phyloP scores from a whole-genome alignment of 177 flowering plant genomes.

The Vitis hybrid region DNA sequence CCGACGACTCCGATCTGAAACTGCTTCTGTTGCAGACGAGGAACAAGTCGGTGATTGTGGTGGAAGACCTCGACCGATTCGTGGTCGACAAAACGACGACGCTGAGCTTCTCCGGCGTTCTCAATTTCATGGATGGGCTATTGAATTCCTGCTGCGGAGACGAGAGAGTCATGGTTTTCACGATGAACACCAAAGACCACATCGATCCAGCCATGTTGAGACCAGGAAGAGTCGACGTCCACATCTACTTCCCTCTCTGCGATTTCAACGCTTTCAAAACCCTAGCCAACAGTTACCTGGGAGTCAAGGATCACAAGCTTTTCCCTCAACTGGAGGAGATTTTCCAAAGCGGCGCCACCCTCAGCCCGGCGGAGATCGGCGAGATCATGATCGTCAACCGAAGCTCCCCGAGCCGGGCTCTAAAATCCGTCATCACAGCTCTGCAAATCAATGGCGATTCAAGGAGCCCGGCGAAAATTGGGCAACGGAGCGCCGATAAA shows the following conservation, averaged over 20 bases:
- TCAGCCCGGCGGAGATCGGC: conserved; percentile 86
- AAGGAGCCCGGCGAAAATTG: conserved; percentile 14
- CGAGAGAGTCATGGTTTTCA: conserved; percentile 86
- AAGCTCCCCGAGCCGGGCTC: conserved; percentile 81
- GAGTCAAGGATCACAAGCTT: conserved; percentile 83
- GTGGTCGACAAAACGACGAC: conserved; percentile 38
- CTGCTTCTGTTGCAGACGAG: conserved; percentile 53
- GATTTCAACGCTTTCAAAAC: conserved; percentile 74
- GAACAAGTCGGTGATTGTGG: conserved; percentile 55
- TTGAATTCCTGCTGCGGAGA: conserved; percentile 66
- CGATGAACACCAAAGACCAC: conserved; percentile 60
- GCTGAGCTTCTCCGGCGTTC: conserved; percentile 51
- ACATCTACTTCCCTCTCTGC: conserved; percentile 76
- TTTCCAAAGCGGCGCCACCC: conserved; percentile 57
- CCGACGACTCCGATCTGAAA: conserved; percentile 66
- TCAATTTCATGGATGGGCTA: conserved; percentile 84
- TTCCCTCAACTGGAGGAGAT: conserved; percentile 84
- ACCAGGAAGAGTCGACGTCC: conserved; percentile 87
- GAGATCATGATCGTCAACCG: conserved; percentile 87
- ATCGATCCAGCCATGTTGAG: conserved; percentile 62
- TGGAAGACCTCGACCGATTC: conserved; percentile 81
- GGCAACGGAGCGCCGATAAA: conserved; percentile 19
- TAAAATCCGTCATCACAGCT: conserved; percentile 74
- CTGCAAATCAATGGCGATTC: conserved; percentile 35
- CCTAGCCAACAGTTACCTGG: conserved; percentile 68